Conservation (phyloP, 2,329 filamentous ascomycete species). For the Epichloe sp. region DNA sequence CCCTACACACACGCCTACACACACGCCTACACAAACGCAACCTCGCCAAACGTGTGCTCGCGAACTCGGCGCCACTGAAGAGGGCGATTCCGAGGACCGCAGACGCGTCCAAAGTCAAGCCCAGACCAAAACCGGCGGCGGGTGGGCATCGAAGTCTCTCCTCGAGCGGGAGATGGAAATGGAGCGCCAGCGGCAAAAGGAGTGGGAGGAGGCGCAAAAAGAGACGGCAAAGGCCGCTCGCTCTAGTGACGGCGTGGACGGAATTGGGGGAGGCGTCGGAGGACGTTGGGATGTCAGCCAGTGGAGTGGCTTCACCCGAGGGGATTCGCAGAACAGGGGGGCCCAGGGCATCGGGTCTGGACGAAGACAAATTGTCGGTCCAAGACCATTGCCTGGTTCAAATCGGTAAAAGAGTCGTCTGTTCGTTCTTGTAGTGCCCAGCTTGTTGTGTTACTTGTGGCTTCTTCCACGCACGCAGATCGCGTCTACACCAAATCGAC, state of each 20-base stretch:
- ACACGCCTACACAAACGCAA: constrained; percentile 11
- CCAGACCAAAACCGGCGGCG: constrained; percentile 47
- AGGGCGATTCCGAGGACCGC: constrained; percentile 50
- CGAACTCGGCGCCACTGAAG: constrained; percentile 42
- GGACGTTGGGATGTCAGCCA: constrained; percentile 66
- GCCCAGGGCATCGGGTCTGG: constrained; percentile 53
- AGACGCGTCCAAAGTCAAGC: constrained; percentile 44
- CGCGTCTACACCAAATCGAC: too few species aligned
- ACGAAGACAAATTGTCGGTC: constrained; percentile 67
- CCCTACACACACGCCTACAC: not conserved
- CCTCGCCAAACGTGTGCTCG: constrained; percentile 39
- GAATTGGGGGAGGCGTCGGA: constrained; percentile 53
- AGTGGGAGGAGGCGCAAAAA: constrained; percentile 69
- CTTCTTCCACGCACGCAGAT: not conserved
- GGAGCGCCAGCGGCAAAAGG: constrained; percentile 60
- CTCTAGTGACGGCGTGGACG: constrained; percentile 41
- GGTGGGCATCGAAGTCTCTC: constrained; percentile 54
- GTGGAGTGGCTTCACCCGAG: constrained; percentile 62
- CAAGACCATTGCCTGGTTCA: constrained; percentile 46
- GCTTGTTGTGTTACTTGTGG: not conserved
- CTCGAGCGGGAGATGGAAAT: constrained; percentile 72
- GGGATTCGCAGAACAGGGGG: constrained; percentile 60
- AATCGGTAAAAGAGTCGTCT: constrained; percentile 10
- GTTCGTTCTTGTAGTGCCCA: too few species aligned
- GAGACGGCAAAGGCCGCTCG: constrained; percentile 43